Conservation (phyloP, 129 eudicot genomes). For the Artemisia tridentata region DNA sequence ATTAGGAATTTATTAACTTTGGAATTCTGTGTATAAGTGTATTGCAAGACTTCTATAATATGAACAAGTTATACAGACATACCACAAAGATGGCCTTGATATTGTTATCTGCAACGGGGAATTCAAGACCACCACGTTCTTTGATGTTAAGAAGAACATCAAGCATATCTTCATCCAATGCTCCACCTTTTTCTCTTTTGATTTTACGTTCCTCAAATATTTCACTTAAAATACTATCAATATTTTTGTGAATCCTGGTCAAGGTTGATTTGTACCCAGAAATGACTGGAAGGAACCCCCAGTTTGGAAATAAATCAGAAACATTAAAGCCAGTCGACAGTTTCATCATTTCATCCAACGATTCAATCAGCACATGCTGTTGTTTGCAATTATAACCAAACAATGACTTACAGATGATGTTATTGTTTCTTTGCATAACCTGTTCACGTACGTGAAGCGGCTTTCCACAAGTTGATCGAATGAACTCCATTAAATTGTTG, state of each 20-base stretch:
- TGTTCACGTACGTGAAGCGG: background rate
- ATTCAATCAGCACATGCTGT: conserved; percentile 1
- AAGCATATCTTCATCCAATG: conserved; percentile 4
- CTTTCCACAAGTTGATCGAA: background rate
- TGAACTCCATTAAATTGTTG: background rate
- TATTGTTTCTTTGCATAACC: background rate
- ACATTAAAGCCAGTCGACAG: conserved; percentile 12
- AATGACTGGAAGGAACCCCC: conserved; percentile 1
- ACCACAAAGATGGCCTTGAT: conserved; percentile 24
- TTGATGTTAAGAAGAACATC: conserved; percentile 19
- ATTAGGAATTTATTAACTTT: too few relatives aligned
- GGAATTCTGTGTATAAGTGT: too few relatives aligned
- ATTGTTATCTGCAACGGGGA: conserved; percentile 11
- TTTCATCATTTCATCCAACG: background rate
- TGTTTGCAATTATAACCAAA: conserved; percentile 19
- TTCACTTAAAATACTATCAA: conserved; percentile 18
- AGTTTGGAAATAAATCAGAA: conserved; percentile 16
- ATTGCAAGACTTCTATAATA: too few relatives aligned
- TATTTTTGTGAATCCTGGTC: conserved; percentile 12
- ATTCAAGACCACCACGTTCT: conserved; percentile 16
- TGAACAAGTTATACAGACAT: background rate
- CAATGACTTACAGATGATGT: background rate
- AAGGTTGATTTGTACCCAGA: conserved; percentile 7
- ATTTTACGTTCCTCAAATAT: conserved; percentile 16
- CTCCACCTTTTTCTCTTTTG: background rate